Base-by-base conservation (phyloP, 176 grass and related monocot genomes). In the Oryza meridionalis region DNA sequence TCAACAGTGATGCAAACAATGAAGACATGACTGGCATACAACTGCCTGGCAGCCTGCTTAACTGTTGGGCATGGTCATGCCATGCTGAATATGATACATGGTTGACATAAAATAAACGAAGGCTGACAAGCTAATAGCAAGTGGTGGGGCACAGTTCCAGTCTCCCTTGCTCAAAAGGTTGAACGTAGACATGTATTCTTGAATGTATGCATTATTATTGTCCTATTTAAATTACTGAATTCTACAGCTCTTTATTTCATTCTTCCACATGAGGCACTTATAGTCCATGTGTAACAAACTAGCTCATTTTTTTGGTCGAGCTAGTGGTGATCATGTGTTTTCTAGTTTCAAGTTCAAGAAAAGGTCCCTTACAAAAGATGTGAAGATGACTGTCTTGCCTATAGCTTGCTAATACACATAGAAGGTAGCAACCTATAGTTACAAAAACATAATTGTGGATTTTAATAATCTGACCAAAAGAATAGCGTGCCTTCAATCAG, bases 1-100 rank as follows among this genome's bases (percentile, higher is more conserved):
- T 62, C 37, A 9, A 40, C 70, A 0, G 15, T 26, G 32, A 46
- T 70, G 62, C 66, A 67, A 89, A 69, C 55, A 74, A 78, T 13
- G 67, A 78, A 16, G 50, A 25, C 63, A 25, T 49, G 55, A 2
- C 31, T 8, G 17, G 19, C 17, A 77, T 32, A 69, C 27, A 51
- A 44, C 35, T 72, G 25, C 29, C 17, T 63, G 15, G 24, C 5
- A 68, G 46, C 6, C 16, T 53, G 75, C 55, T 51, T 72, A 78
- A 82, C 68, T 82, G 73, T 66, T 77, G 3, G 1, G 15, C 17
- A 68, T 6, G 47, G 10, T 75, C 21, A 69, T 63, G 25, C 6
- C 29, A 47, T 27, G 29, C 63, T 80, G 17, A 74, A 74, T 51
- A 55, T 4, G 13, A 29, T 31, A 25, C 21, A 67, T 53, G 17